Evolutionary conservation across 805 yeast species (phyloP).

Genomic region (Candida incommunis): DNA sequence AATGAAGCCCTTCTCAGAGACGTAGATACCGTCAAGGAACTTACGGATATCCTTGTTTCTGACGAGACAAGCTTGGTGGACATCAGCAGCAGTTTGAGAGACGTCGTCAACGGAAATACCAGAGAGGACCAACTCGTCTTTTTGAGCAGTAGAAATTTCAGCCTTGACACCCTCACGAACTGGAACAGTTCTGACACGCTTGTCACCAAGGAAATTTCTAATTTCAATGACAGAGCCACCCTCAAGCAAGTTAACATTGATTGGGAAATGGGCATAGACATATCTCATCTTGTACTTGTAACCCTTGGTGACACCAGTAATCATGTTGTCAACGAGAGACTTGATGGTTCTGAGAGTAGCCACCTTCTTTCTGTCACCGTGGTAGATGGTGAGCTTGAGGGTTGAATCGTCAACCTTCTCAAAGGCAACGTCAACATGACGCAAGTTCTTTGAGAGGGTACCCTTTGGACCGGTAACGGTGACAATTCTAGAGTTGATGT

Average conservation of each 20-base stretch:
- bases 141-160: conserved; percentile 67
- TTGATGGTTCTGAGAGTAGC: conserved; percentile 98
- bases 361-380: conserved; percentile 99
- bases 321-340: conserved; percentile 84
- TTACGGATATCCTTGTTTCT: conserved; percentile 99
- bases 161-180: conserved; percentile 82
- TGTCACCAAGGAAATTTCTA: conserved; percentile 99
- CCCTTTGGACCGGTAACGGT: conserved; percentile 98
- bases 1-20: conserved; percentile 86
- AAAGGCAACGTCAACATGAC: conserved; percentile 93
- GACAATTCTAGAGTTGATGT: conserved; percentile 81
- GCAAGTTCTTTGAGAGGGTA: conserved; percentile 73
- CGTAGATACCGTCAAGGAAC: conserved; percentile 99
- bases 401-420: conserved; percentile 51
- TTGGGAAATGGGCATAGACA: conserved; percentile 99
- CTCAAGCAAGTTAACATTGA: conserved; percentile 86
- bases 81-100: conserved; percentile 96
- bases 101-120: conserved; percentile 98
- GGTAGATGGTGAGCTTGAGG: conserved; percentile 85
- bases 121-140: conserved; percentile 84
- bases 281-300: conserved; percentile 99
- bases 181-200: conserved; percentile 81
- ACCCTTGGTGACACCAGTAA: conserved; percentile 98
- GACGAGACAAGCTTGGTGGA: conserved; percentile 95
- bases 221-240: conserved; percentile 77